Evolutionary conservation across 371 early-diverging fungal species (phyloP).

Genomic region (Blakeslea trispora): DNA sequence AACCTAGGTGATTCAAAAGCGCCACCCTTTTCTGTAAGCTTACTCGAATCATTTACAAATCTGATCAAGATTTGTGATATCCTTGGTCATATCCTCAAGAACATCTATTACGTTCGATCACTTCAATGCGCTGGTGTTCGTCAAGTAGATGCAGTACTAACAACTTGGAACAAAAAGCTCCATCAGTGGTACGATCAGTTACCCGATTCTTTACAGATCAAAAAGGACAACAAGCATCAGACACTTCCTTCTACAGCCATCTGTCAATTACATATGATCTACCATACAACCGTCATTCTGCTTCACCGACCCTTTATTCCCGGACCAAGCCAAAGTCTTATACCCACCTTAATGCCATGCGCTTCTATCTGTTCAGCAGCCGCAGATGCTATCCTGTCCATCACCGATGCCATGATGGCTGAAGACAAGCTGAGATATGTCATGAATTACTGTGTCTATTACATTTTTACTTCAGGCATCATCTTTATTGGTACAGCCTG

Average conservation of each 20-base stretch:
- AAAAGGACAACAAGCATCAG: conserved; percentile 18
- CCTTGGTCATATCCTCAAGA: conserved; percentile 46
- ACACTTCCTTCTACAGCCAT: conserved; percentile 28
- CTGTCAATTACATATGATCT: conserved; percentile 50
- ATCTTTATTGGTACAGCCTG: conserved; percentile 38
- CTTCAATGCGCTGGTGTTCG: conserved; percentile 29
- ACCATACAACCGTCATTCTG: conserved; percentile 43
- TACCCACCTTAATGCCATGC: conserved; percentile 37
- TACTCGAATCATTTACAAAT: conserved; percentile 39
- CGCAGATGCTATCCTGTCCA: conserved; percentile 49
- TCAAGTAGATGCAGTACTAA: conserved; percentile 38
- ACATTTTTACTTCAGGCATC: conserved; percentile 44
- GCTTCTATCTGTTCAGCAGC: conserved; percentile 49
- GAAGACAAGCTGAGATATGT: conserved; percentile 37
- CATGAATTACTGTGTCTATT: conserved; percentile 40
- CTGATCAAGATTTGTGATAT: conserved; percentile 44
- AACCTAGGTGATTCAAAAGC: background rate
- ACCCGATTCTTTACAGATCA: conserved; percentile 44
- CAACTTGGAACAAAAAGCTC: conserved; percentile 41
- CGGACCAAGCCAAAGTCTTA: conserved; percentile 26
- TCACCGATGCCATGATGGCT: conserved; percentile 37
- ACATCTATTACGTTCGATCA: conserved; percentile 48
- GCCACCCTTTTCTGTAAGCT: conserved; percentile 20
- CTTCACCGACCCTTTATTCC: conserved; percentile 50
- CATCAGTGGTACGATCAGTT: conserved; percentile 47